Evolutionary conservation across 805 yeast species (phyloP).

Genomic region (Wickerhamomyces chaumierensis): DNA sequence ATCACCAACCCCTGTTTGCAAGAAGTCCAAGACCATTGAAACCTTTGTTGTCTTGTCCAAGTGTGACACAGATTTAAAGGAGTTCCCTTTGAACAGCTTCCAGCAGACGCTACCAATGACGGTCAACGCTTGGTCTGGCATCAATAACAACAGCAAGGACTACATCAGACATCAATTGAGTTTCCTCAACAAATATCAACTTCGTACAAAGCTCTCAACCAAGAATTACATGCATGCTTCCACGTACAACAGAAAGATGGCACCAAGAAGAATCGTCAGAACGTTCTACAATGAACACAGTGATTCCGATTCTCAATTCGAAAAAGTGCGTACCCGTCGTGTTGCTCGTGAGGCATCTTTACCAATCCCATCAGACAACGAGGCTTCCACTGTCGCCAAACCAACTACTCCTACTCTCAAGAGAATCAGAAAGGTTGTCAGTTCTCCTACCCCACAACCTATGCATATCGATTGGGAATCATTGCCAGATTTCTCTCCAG

Average conservation of each 20-base stretch:
- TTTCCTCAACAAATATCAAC: constrained; percentile 40
- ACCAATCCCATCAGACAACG: constrained; percentile 18
- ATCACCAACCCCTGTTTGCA: constrained; percentile 5
- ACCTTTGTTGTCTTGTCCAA: constrained; percentile 9
- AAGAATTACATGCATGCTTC: constrained; percentile 1
- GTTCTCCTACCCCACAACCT: constrained; percentile 31
- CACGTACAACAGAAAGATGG: constrained; percentile 11
- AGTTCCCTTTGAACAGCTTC: constrained; percentile 39
- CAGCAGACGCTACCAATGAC: constrained; percentile 31
- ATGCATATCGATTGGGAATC: constrained; percentile 54
- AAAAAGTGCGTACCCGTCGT: constrained; percentile 52
- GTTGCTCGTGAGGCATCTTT: constrained; percentile 27
- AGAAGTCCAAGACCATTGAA: constrained; percentile 8
- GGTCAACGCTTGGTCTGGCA: constrained; percentile 39
- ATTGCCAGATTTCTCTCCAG: constrained; percentile 79
- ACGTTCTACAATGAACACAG: constrained; percentile 22
- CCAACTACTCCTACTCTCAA: constrained; percentile 22
- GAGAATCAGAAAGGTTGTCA: constrained; percentile 28
- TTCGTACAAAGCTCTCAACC: constrained; percentile 18
- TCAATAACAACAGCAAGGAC: constrained; percentile 25
- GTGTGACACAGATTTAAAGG: constrained; percentile 9
- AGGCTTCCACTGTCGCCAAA: constrained; percentile 10
- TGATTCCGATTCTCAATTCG: constrained; percentile 23
- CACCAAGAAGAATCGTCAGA: constrained; percentile 16
- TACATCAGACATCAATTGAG: constrained; percentile 37